Percentiles rank a stretch among this genome's conserved stretches.
phyloP scores from a whole-genome alignment of 2,329 filamentous ascomycete species.

The Ophiocordyceps camponoti-saundersi region DNA sequence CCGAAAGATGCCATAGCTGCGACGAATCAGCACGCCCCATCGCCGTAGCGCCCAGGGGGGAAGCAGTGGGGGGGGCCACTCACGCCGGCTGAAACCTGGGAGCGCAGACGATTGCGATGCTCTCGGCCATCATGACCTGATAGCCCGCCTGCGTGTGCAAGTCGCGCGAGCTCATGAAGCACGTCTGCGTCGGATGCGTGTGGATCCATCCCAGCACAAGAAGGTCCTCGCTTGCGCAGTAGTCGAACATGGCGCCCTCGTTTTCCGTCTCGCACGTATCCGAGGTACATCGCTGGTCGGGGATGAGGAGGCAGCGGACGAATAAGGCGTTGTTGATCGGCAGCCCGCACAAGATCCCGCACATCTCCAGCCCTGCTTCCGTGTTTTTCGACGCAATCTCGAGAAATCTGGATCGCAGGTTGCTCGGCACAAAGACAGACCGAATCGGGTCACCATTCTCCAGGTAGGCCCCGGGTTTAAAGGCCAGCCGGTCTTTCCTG shows the following conservation, averaged over 20 bases:
- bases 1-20: constrained; percentile 77
- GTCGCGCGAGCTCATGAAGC: constrained; percentile 92
- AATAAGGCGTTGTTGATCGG: constrained; percentile 88
- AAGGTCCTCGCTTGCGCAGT: constrained; percentile 68
- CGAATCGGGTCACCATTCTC: constrained; percentile 79
- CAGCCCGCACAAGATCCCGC: constrained; percentile 83
- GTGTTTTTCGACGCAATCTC: constrained; percentile 63
- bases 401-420: constrained; percentile 60
- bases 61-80: constrained; percentile 19
- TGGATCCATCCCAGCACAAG: constrained; percentile 94
- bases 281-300: constrained; percentile 73
- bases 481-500: constrained; percentile 46
- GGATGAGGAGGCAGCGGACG: constrained; percentile 74
- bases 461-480: constrained; percentile 63
- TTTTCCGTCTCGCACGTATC: constrained; percentile 94
- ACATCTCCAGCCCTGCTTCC: constrained; percentile 70
- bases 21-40: neutral
- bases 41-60: too few relatives aligned
- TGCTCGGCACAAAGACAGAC: constrained; percentile 69
- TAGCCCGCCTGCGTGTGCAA: constrained; percentile 88
- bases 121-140: constrained; percentile 92
- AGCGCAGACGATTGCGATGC: constrained; percentile 91
- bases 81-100: constrained; percentile 63
- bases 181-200: constrained; percentile 90
- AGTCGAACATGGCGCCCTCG: constrained; percentile 71